Base-by-base conservation (phyloP, 2,329 filamentous ascomycete genomes). In the Sclerotinia spermophila region DNA sequence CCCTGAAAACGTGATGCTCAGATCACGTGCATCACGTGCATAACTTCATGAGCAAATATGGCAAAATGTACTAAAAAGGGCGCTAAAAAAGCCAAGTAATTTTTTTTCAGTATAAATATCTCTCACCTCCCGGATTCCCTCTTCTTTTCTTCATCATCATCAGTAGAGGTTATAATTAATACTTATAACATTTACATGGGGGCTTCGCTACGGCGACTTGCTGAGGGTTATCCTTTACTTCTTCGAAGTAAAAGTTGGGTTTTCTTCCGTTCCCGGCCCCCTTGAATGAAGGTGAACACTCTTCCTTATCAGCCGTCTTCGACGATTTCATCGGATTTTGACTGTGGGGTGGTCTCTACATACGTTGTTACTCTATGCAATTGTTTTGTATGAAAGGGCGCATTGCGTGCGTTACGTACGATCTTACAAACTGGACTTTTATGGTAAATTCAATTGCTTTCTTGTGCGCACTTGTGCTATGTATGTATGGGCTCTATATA, bases 311-410 rank as follows among this genome's bases (percentile, higher is more conserved):
- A 82, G 80, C 79, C 76, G 77, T 76, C 77, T 74, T 76, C 76
- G 78, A 74, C 78, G 74, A 73, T 76, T 75, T 75, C 71, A 73
- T 73, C 78, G 80, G 80, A 78, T 72, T 77, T 81, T 78, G 79
- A 81, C 80, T 83, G 81, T 83, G 81, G 81, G 81, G 80, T 80
- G 77, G 78, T 80, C 78, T 77, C 80, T 81, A 82, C 79, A 81
- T 72, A 70, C 44, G 64, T 64, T 68, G 64, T 64, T 68, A 48
- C n/a, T n/a, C 5, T 17, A 15, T 13, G n/a, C 30, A 10, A 21
- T 24, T 7, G 2, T 17, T 42, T 61, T 19, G n/a, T 30, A 8
- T 42, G 21, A 38, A 21, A n/a, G 11, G 0, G 38, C 4, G n/a
- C 38, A 27, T 6, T 30, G 58, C n/a, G 38, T 44, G 8, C n/a